A percentile compares a stretch with the other conserved stretches of the same genome.
phyloP scores from a whole-genome alignment of 331 rosid species.

The Pyrus hybrid region DNA sequence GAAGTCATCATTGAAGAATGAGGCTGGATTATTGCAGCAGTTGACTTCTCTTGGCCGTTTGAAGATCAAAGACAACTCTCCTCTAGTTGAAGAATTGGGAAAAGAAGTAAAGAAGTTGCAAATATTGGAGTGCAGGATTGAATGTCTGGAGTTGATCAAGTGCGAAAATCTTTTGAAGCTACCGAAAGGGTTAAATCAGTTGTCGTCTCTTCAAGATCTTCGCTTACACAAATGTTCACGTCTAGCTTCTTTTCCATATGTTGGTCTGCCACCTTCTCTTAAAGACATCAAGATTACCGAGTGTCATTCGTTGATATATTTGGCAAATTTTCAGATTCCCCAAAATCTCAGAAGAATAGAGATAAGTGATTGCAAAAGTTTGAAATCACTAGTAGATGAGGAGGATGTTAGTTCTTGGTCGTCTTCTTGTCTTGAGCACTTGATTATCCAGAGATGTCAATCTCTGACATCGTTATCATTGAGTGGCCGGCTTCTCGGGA shows the following conservation, averaged over 20 bases:
- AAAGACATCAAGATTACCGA: background rate
- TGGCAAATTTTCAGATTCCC: constrained; percentile 7
- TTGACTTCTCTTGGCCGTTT: background rate
- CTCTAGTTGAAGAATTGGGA: background rate
- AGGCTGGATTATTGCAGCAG: background rate
- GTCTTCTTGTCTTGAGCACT: background rate
- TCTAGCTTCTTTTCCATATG: constrained; percentile 9
- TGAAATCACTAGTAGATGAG: background rate
- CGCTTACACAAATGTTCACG: background rate
- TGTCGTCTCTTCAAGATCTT: background rate
- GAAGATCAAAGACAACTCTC: background rate
- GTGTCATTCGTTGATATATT: background rate
- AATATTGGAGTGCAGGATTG: background rate
- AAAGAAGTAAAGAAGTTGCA: background rate
- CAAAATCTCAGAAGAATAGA: background rate
- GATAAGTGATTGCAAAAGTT: background rate
- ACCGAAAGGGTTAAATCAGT: background rate
- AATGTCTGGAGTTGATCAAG: background rate
- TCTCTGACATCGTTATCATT: constrained; percentile 3
- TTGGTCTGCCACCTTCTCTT: constrained; percentile 7
- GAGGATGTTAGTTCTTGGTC: background rate
- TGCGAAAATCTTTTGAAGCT: background rate
- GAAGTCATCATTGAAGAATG: background rate
- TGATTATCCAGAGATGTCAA: background rate
- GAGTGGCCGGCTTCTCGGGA: background rate